A percentile compares a stretch with the other conserved stretches of the same genome.
These are phyloP conservation scores for Lentinus polychrous DNA, from an alignment of 1,284 basidiomycete genomes.

Conservation along the genomic window DNA sequence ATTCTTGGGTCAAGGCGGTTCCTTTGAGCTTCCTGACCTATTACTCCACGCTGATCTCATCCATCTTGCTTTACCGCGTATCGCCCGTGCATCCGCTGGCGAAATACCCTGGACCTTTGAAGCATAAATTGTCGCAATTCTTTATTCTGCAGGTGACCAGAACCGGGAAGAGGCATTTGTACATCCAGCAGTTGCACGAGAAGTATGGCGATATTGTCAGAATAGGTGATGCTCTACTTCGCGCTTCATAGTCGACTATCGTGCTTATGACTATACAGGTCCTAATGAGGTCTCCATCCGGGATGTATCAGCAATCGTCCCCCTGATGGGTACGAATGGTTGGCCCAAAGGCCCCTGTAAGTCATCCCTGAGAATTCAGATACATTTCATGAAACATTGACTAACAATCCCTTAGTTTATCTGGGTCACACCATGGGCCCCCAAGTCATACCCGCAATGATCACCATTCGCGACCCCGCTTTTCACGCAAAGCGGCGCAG, in stretches of 20 bases:
- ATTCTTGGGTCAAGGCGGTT: not conserved
- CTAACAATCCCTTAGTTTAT: conserved; percentile 4
- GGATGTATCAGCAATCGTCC: conserved; percentile 22
- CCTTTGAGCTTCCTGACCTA: conserved; percentile 1
- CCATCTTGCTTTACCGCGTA: conserved; percentile 14
- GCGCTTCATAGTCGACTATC: not conserved
- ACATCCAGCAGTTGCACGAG: conserved; percentile 18
- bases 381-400: not conserved
- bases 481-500: conserved; percentile 32
- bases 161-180: conserved; percentile 19
- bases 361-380: conserved; percentile 9
- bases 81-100: conserved; percentile 26
- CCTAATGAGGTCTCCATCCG: conserved; percentile 33
- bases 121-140: conserved; percentile 18
- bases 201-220: conserved; percentile 26
- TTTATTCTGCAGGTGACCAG: conserved; percentile 16
- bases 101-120: conserved; percentile 23
- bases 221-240: conserved; percentile 17
- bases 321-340: conserved; percentile 27
- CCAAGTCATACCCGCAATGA: conserved; percentile 15
- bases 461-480: conserved; percentile 25
- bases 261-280: conserved; percentile 16
- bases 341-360: conserved; percentile 33
- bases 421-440: conserved; percentile 12
- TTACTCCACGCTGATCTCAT: not conserved